These are phyloP conservation scores for Rhodosporidiobolus sp. DNA, from an alignment of 768 basidiomycete genomes.

Conservation along the genomic window DNA sequence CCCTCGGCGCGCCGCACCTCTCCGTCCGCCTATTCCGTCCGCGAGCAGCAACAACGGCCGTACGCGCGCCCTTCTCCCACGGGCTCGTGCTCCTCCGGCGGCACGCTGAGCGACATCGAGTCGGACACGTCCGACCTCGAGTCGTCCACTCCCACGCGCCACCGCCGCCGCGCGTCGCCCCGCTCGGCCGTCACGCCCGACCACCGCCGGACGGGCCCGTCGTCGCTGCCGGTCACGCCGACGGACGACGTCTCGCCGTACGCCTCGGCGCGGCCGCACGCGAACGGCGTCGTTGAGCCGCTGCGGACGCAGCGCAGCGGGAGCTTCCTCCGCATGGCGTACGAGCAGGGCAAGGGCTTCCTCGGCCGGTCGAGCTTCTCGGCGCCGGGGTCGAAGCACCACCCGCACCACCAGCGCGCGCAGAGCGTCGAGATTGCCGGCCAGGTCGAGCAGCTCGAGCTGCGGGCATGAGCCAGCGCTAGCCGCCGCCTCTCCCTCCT, in stretches of 20 bases:
- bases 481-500: neutral
- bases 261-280: constrained; percentile 2
- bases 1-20: constrained; percentile 30
- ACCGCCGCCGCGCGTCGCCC: neutral
- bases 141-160: constrained; percentile 14
- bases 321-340: constrained; percentile 26
- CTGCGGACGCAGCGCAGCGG: constrained; percentile 30
- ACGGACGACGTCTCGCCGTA: constrained; percentile 35
- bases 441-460: constrained; percentile 15
- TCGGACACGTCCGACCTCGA: constrained; percentile 27
- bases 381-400: neutral
- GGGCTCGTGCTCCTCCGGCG: constrained; percentile 30
- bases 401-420: neutral
- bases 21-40: neutral
- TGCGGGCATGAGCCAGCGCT: neutral
- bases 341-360: constrained; percentile 29
- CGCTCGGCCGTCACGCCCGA: neutral
- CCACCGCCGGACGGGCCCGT: neutral
- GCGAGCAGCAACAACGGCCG: neutral
- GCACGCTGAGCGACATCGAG: constrained; percentile 31
- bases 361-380: constrained; percentile 1
- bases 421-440: constrained; percentile 18
- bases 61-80: constrained; percentile 24
- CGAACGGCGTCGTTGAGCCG: constrained; percentile 6
- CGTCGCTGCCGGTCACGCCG: constrained; percentile 32